Base-by-base conservation (phyloP, 306 rosid species). In the Arachis hypogaea region DNA sequence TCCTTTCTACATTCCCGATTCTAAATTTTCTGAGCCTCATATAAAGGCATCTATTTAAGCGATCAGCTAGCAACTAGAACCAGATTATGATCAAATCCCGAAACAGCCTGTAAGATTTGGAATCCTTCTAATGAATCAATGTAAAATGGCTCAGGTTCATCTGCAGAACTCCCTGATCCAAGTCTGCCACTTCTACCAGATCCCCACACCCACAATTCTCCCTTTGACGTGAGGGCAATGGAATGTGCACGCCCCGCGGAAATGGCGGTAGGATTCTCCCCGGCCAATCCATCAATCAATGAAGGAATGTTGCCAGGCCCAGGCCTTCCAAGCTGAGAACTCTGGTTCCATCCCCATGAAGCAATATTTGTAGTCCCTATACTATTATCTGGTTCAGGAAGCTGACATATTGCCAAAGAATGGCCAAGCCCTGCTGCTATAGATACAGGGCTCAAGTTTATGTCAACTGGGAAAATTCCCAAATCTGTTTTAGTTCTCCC, bases 291-390 rank as follows among this genome's bases (percentile, higher is more conserved):
- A 66, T 89, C 86, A 80, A 91, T 75, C 78, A 59, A 75, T 45
- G 82, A 72, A 3, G 96, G 96, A 22, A 81, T 22, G 64, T 60
- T 74, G 51, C 73, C 84, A 28, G 87, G 84, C 49, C 97, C 98
- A 6, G 68, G 12, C 75, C 95, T 85, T 77, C 98, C 98, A 42
- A 94, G 96, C 85, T 94, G 96, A 81, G 85, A 82, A 59, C 85
- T 78, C 61, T 81, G 82, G 84, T 91, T 94, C 97, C 97, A 94
- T 10, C 98, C 98, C 98, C 98, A 91, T 7, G 97, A 85, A 62
- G 87, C 78, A 72, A 86, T 68, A 52, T 85, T 85, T 28, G 82
- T 72, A 5, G 79, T 60, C 75, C 76, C 84, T 55, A 81, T 82
- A 47, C 56, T 42, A 56, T 11, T 76, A 46, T 76, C 82, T 16